Percentiles rank a stretch among this genome's conserved stretches.
Conservation (phyloP, 78 protist species). For the Creolimax fragrantissima region DNA sequence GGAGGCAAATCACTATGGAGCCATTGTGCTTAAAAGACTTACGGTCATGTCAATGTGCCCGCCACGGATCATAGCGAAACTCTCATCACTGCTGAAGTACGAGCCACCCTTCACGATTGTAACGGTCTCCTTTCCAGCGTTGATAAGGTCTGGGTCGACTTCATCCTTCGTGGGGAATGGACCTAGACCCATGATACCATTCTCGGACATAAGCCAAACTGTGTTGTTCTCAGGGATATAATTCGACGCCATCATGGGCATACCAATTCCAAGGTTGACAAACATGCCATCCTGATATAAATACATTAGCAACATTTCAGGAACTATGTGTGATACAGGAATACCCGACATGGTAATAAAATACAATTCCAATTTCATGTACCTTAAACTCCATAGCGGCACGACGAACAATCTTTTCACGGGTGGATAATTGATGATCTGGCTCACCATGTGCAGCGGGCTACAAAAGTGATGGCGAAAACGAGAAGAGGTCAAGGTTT, state of each 20-base stretch:
- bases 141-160: conserved; percentile 86
- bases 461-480: no score
- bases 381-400: conserved; percentile 82
- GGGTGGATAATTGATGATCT: conserved; percentile 17
- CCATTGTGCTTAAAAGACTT: no score
- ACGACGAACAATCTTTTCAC: conserved; percentile 78
- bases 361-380: no score
- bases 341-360: no score
- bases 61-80: conserved; percentile 94
- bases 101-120: conserved; percentile 77
- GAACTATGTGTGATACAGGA: no score
- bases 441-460: conserved; percentile 29
- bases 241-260: conserved; percentile 89
- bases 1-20: no score
- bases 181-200: conserved; percentile 88
- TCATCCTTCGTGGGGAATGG: background rate
- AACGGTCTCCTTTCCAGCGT: conserved; percentile 89
- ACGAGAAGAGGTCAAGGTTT: no score
- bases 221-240: conserved; percentile 43
- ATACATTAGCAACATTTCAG: no score
- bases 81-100: conserved; percentile 66
- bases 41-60: conserved; percentile 35
- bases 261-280: conserved; percentile 85
- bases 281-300: conserved; percentile 73
- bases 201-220: conserved; percentile 79